Conservation (phyloP, 2,329 filamentous ascomycete species). For the Colletotrichum paranaense region DNA sequence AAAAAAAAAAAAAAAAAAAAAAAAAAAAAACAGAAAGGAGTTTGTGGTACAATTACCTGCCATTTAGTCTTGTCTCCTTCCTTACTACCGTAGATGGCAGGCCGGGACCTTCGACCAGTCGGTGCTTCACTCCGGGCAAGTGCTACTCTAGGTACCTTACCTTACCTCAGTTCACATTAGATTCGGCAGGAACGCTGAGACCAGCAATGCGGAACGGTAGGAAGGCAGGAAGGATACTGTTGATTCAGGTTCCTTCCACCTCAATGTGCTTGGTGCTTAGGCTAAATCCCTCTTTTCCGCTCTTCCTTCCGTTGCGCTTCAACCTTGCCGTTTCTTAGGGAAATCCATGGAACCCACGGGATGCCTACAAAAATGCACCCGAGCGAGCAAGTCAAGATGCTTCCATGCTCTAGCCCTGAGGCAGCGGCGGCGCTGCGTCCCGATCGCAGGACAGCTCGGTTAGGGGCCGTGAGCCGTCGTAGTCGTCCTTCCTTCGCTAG, state of each 20-base stretch:
- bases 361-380: not conserved
- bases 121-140: not conserved
- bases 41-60: not conserved
- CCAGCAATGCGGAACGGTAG: not conserved
- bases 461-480: not conserved
- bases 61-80: not conserved
- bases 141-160: not conserved
- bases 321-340: not conserved
- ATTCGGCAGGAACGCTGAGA: not conserved
- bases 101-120: not conserved
- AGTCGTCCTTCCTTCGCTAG: no score
- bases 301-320: not conserved
- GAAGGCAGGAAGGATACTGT: not conserved
- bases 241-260: no score
- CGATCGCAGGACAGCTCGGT: conserved; percentile 9
- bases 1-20: no score
- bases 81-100: no score
- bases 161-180: not conserved
- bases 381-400: not conserved
- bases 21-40: no score
- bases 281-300: not conserved
- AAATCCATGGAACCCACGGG: not conserved
- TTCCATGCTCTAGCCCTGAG: conserved; percentile 1
- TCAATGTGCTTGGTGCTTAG: not conserved
- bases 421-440: conserved; percentile 19